Base-by-base conservation (phyloP, 1,284 basidiomycete genomes). In the Phellinidium pouzarii region DNA sequence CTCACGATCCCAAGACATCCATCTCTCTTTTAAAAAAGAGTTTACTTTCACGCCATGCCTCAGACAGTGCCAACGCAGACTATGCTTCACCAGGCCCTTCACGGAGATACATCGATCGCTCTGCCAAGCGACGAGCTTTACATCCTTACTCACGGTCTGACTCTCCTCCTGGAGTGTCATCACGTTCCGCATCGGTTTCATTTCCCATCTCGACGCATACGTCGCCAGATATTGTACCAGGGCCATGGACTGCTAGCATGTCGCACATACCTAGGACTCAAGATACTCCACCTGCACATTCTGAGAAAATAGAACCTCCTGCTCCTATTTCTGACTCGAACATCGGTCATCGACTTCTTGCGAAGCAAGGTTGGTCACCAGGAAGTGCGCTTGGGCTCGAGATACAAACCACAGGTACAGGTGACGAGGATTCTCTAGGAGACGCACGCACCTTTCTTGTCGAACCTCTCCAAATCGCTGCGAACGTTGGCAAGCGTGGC, bases 311-410 rank as follows among this genome's bases (percentile, higher is more conserved):
- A 17, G 48, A 49, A 20, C 44, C 44, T 3, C 74, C 77, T 38
- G 62, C 69, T 19, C 76, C 78, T 2, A 62, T 87, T 27, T 63
- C 77, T 3, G 62, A 72, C 2, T 69, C 72, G n/a, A 88, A 86
- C 60, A 68, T 88, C 47, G 86, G 86, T 1, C 79, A 84, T 60
- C 74, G 69, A 37, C 68, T 89, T 41, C 70, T 88, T 2, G 68
- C 79, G 65, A 83, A 81, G 63, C 84, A 87, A 65, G 85, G 86
- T 1, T 89, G 87, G 86, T 66, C 71, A 23, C 85, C 84, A 14
- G 87, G 86, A 5, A 76, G 72, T 22, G 68, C 73, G 4, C 74
- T 88, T 12, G 84, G 83, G 11, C 57, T 64, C 19, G 64, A 34
- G 62, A 63, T 22, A 64, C 62, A 27, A 64, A 26, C 48, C 29